Evolutionary conservation across 2,329 filamentous ascomycete genomes (phyloP), one percentile per base, ranked within the genome.

Genomic region (Diplocarpon rosae): DNA sequence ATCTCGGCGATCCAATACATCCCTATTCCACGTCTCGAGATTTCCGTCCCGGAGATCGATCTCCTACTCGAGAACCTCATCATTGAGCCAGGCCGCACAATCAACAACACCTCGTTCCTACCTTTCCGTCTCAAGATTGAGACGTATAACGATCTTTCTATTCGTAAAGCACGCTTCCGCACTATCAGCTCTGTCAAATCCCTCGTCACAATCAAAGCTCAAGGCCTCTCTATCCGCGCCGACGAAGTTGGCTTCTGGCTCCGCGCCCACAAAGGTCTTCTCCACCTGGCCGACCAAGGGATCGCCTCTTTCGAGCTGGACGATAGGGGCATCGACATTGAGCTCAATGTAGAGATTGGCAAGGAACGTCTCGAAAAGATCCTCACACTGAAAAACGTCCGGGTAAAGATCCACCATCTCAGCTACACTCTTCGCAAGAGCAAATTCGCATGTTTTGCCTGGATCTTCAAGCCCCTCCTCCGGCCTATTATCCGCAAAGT

Each of bases 201-300:
- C 0, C 69, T 84, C 2, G 73, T 92, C 52, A 85, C 83, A 1
- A 72, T 94, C 58, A 85, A 84, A 51, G 67, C 95, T 32, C 81
- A 87, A 51, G 90, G 90, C 0, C 67, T 96, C 8, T 93, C 87
- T 0, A 72, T 92, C 43, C 80, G 83, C 33, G 89, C 89, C 2
- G 79, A 90, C 17, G 88, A 95, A 50, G 71, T 96, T 28, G 90
- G 90, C 17, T 96, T 89, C 67, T 93, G 89, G 78, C 68, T 95
- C 28, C 83, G 84, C 9, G 73, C 85, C 0, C 89, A 92, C 61
- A 78, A 79, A 12, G 80, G 85, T 2, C 62, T 93, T 1, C 69
- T 94, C 39, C 78, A 79, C 17, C 71, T 95, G 27, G 76, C 78
- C 2, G 88, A 95, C 56, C 75, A 88, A 61, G 90, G 90, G 3